Evolutionary conservation across 2,329 filamentous ascomycete genomes (phyloP).

Genomic region (Trichoderma guizhouense): DNA sequence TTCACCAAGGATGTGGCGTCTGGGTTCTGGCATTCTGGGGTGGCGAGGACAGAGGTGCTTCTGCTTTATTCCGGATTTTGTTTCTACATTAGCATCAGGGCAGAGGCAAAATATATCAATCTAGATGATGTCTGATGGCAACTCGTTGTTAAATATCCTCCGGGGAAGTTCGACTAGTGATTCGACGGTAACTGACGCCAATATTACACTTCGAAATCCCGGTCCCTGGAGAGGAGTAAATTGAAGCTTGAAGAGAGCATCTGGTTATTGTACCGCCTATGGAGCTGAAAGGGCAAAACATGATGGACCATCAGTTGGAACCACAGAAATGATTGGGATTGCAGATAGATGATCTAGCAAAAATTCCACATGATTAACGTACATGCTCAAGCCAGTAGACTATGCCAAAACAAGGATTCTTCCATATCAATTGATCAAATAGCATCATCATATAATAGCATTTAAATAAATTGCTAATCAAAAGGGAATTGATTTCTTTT

Average conservation of each 20-base stretch:
- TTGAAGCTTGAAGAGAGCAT: not conserved
- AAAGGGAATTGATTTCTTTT: not conserved
- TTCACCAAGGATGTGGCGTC: conserved; percentile 43
- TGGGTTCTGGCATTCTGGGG: conserved; percentile 42
- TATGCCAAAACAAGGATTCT: not conserved
- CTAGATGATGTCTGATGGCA: conserved; percentile 34
- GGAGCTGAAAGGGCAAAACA: not conserved
- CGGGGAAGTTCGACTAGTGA: not conserved
- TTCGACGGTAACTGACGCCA: not conserved
- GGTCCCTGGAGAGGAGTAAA: not conserved
- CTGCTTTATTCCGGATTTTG: conserved; percentile 37
- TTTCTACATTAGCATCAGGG: conserved; percentile 42
- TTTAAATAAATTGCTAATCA: not conserved
- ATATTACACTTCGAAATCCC: not conserved
- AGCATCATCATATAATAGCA: not conserved
- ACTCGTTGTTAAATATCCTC: not conserved
- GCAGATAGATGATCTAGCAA: not conserved
- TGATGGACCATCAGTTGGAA: not conserved
- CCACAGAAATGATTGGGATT: not conserved
- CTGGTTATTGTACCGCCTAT: not conserved
- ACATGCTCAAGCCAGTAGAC: not conserved
- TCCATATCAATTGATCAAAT: not conserved
- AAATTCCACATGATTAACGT: not conserved
- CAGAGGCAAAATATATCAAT: conserved; percentile 37
- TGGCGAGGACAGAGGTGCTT: conserved; percentile 36